phyloP scores from a whole-genome alignment of 768 basidiomycete species.

The Pulveroboletus frians region DNA sequence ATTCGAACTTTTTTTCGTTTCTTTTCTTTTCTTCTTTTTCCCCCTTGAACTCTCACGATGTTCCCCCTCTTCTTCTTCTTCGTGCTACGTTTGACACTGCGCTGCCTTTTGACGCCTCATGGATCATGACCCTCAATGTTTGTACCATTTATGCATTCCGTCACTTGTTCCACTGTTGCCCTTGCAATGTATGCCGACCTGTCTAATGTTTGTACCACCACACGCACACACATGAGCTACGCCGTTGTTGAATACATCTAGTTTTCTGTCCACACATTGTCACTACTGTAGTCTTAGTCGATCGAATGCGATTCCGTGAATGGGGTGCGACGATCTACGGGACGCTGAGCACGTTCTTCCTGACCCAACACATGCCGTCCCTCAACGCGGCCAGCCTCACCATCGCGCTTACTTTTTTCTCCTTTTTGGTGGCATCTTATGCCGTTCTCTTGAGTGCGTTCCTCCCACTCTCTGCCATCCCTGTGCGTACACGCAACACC shows the following conservation, averaged over 20 bases:
- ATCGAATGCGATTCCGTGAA: slow-evolving; percentile 18
- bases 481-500: slow-evolving; percentile 36
- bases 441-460: slow-evolving; percentile 64
- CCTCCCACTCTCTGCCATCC: slow-evolving; percentile 46
- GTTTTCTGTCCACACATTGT: slow-evolving; percentile 13
- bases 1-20: slow-evolving; percentile 5
- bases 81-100: slow-evolving; percentile 13
- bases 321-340: slow-evolving; percentile 3
- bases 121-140: slow-evolving; percentile 19
- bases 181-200: slow-evolving; percentile 25
- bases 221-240: slow-evolving; percentile 9
- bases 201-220: slow-evolving; percentile 31
- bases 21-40: slow-evolving; percentile 1
- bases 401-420: slow-evolving; percentile 41
- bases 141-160: slow-evolving; percentile 28
- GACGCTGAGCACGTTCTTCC: slow-evolving; percentile 13
- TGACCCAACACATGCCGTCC: slow-evolving; percentile 22
- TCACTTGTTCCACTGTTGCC: slow-evolving; percentile 9
- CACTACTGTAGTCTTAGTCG: slow-evolving; percentile 29
- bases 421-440: slow-evolving; percentile 56
- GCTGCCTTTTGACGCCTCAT: slow-evolving; percentile 17
- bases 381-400: slow-evolving; percentile 43
- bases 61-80: not conserved
- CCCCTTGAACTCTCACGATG: not conserved
- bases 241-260: slow-evolving; percentile 14